phyloP scores from a whole-genome alignment of 768 basidiomycete species.

The Cyclocybe cylindracea region DNA sequence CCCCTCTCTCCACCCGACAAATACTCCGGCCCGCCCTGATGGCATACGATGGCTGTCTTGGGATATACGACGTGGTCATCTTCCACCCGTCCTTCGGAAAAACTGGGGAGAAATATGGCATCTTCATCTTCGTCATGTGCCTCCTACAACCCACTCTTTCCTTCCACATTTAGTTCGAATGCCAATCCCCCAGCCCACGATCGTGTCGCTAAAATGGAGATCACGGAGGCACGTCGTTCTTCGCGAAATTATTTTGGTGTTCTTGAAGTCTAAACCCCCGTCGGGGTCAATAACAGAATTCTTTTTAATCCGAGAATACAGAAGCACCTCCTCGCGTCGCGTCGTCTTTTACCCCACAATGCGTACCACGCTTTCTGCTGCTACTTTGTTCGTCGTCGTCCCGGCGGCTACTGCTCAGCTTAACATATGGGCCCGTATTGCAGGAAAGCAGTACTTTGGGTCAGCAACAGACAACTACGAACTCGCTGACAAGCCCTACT shows the following conservation, averaged over 20 bases:
- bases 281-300: no score
- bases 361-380: constrained; percentile 5
- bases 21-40: no score
- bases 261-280: no score
- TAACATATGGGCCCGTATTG: constrained; percentile 32
- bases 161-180: no score
- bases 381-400: constrained; percentile 4
- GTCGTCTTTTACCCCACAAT: not conserved
- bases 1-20: no score
- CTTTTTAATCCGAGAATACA: not conserved
- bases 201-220: no score
- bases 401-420: constrained; percentile 12
- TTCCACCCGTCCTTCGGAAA: constrained; percentile 11
- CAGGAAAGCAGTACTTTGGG: constrained; percentile 49
- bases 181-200: no score
- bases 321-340: not conserved
- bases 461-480: constrained; percentile 50
- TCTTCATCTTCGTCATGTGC: not conserved
- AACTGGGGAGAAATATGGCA: not conserved
- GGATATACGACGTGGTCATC: no score
- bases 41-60: no score
- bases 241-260: no score
- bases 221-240: no score
- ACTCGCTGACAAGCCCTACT: constrained; percentile 42
- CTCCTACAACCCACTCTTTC: not conserved